Evolutionary conservation across 1,284 basidiomycete genomes (phyloP).

Genomic region (Ceratobasidium sp.): DNA sequence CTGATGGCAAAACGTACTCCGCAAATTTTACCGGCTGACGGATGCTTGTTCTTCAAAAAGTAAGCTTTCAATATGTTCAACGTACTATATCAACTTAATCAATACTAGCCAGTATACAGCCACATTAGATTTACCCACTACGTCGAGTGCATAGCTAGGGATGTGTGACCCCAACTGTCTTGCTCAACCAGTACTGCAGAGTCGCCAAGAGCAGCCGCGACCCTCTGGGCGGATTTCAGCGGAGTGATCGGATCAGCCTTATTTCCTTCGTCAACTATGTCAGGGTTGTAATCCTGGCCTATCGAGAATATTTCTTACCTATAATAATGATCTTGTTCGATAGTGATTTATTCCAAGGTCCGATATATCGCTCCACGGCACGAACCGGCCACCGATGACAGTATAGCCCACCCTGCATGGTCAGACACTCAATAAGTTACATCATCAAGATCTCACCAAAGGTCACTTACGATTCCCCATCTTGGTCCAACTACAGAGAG

Average conservation of each 20-base stretch:
- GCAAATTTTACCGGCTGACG: too few species aligned
- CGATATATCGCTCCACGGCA: background rate
- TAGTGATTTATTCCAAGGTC: background rate
- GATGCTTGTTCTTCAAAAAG: too few species aligned
- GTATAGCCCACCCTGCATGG: background rate
- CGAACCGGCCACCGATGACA: conserved; percentile 19
- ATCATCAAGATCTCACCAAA: background rate
- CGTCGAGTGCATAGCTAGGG: conserved; percentile 16
- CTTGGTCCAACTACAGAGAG: background rate
- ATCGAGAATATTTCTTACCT: background rate
- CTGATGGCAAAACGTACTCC: too few species aligned
- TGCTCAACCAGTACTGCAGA: conserved; percentile 38
- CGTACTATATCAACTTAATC: too few species aligned
- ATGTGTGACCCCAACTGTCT: conserved; percentile 35
- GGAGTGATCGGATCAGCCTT: conserved; percentile 43
- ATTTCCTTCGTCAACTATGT: conserved; percentile 13
- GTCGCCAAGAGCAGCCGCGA: conserved; percentile 22
- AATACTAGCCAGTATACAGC: too few species aligned
- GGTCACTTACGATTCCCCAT: background rate
- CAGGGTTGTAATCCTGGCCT: too few species aligned
- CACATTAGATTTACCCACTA: background rate
- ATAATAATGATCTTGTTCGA: conserved; percentile 28
- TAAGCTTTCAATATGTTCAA: too few species aligned
- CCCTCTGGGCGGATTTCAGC: conserved; percentile 5
- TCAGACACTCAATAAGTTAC: background rate